These are phyloP conservation scores for Fusarium torreyae DNA, from an alignment of 2,329 filamentous ascomycete species.

Conservation along the genomic window DNA sequence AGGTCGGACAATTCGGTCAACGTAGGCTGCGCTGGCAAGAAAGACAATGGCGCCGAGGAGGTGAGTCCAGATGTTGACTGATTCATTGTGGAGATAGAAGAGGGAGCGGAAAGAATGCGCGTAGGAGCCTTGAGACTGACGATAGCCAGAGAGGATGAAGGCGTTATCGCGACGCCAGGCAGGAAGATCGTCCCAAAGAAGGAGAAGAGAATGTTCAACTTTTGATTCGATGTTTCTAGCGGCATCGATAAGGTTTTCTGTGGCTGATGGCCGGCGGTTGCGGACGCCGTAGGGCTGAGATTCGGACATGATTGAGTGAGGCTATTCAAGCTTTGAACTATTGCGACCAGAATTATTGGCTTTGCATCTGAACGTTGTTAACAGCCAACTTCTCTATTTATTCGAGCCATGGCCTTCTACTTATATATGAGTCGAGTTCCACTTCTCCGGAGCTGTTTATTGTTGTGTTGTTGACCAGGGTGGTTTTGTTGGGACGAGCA, in stretches of 20 bases:
- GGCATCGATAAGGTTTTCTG: conserved; percentile 47
- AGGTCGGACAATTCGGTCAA: conserved; percentile 72
- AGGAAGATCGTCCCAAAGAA: conserved; percentile 72
- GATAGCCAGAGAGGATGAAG: conserved; percentile 70
- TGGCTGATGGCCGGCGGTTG: conserved; percentile 51
- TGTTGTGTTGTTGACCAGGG: conserved; percentile 44
- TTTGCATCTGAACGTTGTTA: not conserved
- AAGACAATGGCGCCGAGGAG: conserved; percentile 76
- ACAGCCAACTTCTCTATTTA: not conserved
- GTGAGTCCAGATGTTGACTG: conserved; percentile 75
- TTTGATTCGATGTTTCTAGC: conserved; percentile 56
- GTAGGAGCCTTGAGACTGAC: conserved; percentile 66
- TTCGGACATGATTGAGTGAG: conserved; percentile 41
- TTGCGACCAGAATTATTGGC: not conserved
- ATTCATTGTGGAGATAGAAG: conserved; percentile 72
- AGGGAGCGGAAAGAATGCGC: conserved; percentile 62
- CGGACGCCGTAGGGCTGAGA: conserved; percentile 40
- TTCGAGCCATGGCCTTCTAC: conserved; percentile 4
- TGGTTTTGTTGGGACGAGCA: conserved; percentile 53
- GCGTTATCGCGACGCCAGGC: conserved; percentile 73
- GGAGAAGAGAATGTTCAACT: conserved; percentile 59
- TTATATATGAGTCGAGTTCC: conserved; percentile 36
- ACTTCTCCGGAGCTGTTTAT: conserved; percentile 32
- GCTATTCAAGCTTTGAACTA: conserved; percentile 21
- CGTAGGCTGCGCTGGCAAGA: conserved; percentile 63